Conservation (phyloP, 441 rosid genomes). For the Adansonia gregorii region DNA sequence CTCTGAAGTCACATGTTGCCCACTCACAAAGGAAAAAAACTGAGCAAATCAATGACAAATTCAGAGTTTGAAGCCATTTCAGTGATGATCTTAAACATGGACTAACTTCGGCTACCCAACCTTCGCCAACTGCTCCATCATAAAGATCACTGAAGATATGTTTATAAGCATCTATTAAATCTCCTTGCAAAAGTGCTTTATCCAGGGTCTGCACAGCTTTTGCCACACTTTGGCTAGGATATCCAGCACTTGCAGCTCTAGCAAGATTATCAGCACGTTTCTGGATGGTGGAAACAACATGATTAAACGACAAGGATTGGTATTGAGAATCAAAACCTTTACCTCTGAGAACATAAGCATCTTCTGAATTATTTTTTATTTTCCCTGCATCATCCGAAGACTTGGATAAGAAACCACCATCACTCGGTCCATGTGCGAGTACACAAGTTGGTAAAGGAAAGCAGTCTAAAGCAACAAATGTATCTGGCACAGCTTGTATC, state of each 20-base stretch:
- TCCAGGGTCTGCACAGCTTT: constrained; percentile 94
- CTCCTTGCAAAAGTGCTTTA: constrained; percentile 81
- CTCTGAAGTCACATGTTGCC: constrained; percentile 97
- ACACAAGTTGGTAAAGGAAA: constrained; percentile 89
- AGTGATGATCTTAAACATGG: constrained; percentile 84
- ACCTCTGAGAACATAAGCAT: constrained; percentile 59
- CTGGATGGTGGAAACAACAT: constrained; percentile 72
- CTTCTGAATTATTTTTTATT: constrained; percentile 57
- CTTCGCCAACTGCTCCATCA: constrained; percentile 74
- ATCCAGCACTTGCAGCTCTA: constrained; percentile 73
- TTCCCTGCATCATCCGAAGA: constrained; percentile 69
- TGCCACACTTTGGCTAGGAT: constrained; percentile 71
- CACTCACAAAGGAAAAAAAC: constrained; percentile 95
- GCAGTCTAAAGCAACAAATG: constrained; percentile 95
- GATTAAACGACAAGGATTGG: constrained; percentile 77
- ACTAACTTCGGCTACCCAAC: constrained; percentile 88
- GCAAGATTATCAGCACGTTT: constrained; percentile 81
- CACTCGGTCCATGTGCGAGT: constrained; percentile 68
- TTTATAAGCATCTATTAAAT: constrained; percentile 65
- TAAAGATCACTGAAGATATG: constrained; percentile 81
- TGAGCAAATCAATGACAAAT: constrained; percentile 70
- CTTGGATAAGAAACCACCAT: constrained; percentile 71
- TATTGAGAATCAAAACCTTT: constrained; percentile 74
- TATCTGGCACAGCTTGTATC: constrained; percentile 91
- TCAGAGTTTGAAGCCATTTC: constrained; percentile 79